These are phyloP conservation scores for Ogataea allantospora DNA, from an alignment of 805 yeast species.

Conservation along the genomic window DNA sequence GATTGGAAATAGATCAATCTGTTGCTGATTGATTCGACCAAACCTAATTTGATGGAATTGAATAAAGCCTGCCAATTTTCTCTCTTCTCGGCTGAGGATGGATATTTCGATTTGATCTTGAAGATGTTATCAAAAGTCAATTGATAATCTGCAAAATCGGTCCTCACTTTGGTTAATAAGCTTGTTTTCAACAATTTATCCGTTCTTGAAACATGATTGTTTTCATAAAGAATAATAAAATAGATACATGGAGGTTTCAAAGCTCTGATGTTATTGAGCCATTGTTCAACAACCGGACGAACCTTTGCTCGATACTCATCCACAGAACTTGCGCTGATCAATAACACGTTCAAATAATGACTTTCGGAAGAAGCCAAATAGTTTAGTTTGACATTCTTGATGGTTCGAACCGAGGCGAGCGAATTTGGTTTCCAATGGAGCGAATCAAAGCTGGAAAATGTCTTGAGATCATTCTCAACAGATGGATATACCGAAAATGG, in stretches of 20 bases:
- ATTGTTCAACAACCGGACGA: slow-evolving; percentile 77
- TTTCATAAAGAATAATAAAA: slow-evolving; percentile 54
- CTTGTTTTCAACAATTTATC: slow-evolving; percentile 31
- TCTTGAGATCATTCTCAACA: slow-evolving; percentile 42
- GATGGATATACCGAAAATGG: slow-evolving; percentile 60
- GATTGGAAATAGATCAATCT: slow-evolving; percentile 42
- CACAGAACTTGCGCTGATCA: slow-evolving; percentile 60
- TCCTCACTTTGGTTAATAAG: slow-evolving; percentile 30
- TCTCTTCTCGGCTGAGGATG: slow-evolving; percentile 36
- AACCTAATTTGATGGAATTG: slow-evolving; percentile 44
- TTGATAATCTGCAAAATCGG: slow-evolving; percentile 31
- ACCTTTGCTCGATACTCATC: slow-evolving; percentile 79
- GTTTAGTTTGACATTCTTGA: slow-evolving; percentile 54
- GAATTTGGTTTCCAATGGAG: slow-evolving; percentile 64
- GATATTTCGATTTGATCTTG: slow-evolving; percentile 38
- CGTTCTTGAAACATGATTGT: slow-evolving; percentile 21
- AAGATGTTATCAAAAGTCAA: slow-evolving; percentile 37
- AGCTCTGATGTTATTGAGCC: slow-evolving; percentile 55
- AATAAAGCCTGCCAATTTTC: slow-evolving; percentile 52
- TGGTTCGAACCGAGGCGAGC: slow-evolving; percentile 57
- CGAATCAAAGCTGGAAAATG: slow-evolving; percentile 56
- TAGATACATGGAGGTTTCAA: slow-evolving; percentile 51
- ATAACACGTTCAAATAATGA: slow-evolving; percentile 59
- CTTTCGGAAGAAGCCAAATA: slow-evolving; percentile 49
- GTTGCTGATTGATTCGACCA: slow-evolving; percentile 53